Evolutionary conservation across 176 grass and related monocot genomes (phyloP), one percentile per base, ranked within the genome.

Genomic region (Raddia distichophylla): DNA sequence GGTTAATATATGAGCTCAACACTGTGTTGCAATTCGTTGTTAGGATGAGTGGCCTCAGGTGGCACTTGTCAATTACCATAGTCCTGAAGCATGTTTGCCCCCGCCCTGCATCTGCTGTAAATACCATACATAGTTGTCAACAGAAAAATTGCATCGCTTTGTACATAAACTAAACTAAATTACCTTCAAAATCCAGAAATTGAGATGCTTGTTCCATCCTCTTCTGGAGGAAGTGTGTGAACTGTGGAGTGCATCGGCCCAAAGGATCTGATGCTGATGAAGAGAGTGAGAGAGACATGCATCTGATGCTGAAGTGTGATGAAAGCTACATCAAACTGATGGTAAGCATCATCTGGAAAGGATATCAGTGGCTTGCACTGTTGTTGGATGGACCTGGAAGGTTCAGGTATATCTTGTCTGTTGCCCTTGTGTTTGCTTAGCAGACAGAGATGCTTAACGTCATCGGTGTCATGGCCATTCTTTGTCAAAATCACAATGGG

Each of bases 141-240:
- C 52, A 46, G 54, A 60, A 18, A 74, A 57, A 15, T 3, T 82
- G 52, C 60, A 78, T 86, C 20, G 74, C 69, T 72, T 27, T 90
- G 79, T 90, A 86, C 79, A 86, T 77, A 73, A 35, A 78, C 14
- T 44, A 59, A 77, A 82, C 22, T 47, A 59, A 77, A 82, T 17
- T 47, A 33, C 10, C 6, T 86, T 72, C 16, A 67, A 71, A 71
- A 66, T 77, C 16, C 61, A 67, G 40, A 83, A 56, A 54, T 18
- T 74, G 69, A 33, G 5, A 18, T 64, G 47, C 8, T 17, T 63
- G 2, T 11, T 33, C 44, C 80, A 76, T 32, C 70, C 40, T 47
- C 56, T 32, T 57, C 11, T 33, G 3, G 11, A 45, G 13, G 18
- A 67, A 61, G 35, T 32, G 16, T 10, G 35, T 67, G 8, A 8